phyloP scores from a whole-genome alignment of 2,329 filamentous ascomycete species.

The Reticulascus tulasneorum region DNA sequence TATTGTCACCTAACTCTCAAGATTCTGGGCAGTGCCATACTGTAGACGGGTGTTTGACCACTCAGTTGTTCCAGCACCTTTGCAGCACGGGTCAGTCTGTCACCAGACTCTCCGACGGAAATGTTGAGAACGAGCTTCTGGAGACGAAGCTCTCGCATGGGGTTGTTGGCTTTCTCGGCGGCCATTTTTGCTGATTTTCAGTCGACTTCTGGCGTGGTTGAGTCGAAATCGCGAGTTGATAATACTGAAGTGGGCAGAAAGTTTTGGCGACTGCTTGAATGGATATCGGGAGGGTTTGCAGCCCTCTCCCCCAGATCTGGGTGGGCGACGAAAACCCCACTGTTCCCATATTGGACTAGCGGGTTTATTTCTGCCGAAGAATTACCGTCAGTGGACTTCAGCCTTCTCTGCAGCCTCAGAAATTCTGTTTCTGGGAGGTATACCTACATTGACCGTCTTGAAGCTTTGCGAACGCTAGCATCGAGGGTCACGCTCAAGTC shows the following conservation, averaged over 20 bases:
- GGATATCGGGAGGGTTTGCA: slow-evolving; percentile 37
- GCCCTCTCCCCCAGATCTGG: slow-evolving; percentile 25
- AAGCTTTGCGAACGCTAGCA: slow-evolving; percentile 34
- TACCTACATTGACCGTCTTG: slow-evolving; percentile 34
- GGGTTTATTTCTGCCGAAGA: background rate
- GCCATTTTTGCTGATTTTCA: slow-evolving; percentile 34
- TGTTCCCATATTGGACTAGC: slow-evolving; percentile 1
- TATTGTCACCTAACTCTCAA: slow-evolving; percentile 13
- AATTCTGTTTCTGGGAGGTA: slow-evolving; percentile 31
- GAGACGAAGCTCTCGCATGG: slow-evolving; percentile 99
- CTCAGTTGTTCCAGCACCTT: slow-evolving; percentile 99
- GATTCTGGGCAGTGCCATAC: slow-evolving; percentile 48
- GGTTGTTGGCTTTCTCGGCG: slow-evolving; percentile 89
- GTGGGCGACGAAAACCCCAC: slow-evolving; percentile 19
- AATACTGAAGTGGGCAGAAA: background rate
- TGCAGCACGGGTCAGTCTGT: slow-evolving; percentile 98
- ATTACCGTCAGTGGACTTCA: slow-evolving; percentile 18
- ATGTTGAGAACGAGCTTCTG: slow-evolving; percentile 99
- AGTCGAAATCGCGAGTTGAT: slow-evolving; percentile 15
- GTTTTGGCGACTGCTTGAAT: slow-evolving; percentile 2
- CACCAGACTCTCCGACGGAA: slow-evolving; percentile 99
- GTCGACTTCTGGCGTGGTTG: slow-evolving; percentile 26
- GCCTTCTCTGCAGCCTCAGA: slow-evolving; percentile 38
- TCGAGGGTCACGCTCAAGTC: slow-evolving; percentile 37
- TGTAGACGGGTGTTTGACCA: slow-evolving; percentile 99